phyloP scores from a whole-genome alignment of 352 stramenopile genomes.

The Phytophthora megakarya region DNA sequence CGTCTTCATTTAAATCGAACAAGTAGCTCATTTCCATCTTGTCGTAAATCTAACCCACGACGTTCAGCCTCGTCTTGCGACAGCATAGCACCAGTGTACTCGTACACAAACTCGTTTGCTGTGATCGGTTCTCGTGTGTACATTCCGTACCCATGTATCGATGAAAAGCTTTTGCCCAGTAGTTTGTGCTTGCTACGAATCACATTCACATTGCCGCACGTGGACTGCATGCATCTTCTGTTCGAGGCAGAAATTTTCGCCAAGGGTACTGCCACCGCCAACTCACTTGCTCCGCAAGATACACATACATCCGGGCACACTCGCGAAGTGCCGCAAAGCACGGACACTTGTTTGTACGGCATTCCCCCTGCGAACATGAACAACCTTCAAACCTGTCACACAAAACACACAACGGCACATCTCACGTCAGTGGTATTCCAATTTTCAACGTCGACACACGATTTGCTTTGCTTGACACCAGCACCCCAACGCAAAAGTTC shows the following conservation, averaged over 20 bases:
- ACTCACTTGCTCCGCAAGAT: constrained; percentile 23
- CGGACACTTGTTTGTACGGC: constrained; percentile 47
- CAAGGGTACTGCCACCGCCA: constrained; percentile 21
- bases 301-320: constrained; percentile 59
- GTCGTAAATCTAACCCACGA: constrained; percentile 74
- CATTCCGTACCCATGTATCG: constrained; percentile 58
- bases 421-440: background rate
- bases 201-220: constrained; percentile 35
- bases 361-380: constrained; percentile 45
- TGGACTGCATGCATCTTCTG: background rate
- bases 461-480: no score
- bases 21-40: no score
- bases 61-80: constrained; percentile 61
- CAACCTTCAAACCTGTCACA: constrained; percentile 58
- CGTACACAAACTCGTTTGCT: constrained; percentile 54
- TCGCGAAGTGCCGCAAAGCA: constrained; percentile 62
- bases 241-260: no score
- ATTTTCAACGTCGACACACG: no score
- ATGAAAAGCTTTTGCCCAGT: constrained; percentile 50
- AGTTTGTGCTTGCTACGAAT: constrained; percentile 35
- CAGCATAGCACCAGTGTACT: constrained; percentile 56
- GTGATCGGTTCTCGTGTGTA: constrained; percentile 36
- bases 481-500: no score
- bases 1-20: constrained; percentile 91
- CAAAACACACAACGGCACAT: no score